Evolutionary conservation across 2,329 filamentous ascomycete species (phyloP).

Genomic region (Calonectria pteridis): DNA sequence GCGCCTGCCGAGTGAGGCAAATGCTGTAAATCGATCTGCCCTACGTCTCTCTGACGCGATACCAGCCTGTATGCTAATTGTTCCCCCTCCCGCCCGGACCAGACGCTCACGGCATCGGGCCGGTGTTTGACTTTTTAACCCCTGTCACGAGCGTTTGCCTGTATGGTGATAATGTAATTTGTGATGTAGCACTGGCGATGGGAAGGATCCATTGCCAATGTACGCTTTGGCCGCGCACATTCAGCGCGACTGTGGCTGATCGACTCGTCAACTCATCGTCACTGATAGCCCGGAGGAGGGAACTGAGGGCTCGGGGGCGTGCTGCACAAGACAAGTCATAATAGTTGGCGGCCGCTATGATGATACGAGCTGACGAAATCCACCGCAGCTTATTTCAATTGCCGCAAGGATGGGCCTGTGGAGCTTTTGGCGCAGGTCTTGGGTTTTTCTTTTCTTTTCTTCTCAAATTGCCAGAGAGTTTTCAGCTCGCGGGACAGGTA

Average conservation of each 20-base stretch:
- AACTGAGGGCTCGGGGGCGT: background rate
- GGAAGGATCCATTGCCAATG: slow-evolving; percentile 7
- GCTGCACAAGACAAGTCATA: background rate
- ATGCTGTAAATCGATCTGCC: background rate
- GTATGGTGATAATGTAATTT: background rate
- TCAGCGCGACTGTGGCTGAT: background rate
- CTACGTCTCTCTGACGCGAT: background rate
- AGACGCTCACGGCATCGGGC: background rate
- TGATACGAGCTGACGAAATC: background rate
- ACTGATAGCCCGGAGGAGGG: background rate
- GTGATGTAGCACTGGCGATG: slow-evolving; percentile 6
- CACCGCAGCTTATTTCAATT: background rate
- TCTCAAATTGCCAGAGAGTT: background rate
- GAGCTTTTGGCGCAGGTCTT: background rate
- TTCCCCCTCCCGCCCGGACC: background rate
- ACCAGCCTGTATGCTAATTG: background rate
- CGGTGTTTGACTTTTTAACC: slow-evolving; percentile 1
- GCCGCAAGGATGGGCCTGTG: background rate
- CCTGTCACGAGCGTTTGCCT: background rate
- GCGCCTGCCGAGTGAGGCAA: background rate
- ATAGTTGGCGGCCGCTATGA: background rate
- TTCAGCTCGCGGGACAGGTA: background rate
- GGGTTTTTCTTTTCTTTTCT: background rate
- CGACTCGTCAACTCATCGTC: background rate
- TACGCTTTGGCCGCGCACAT: background rate